Percentiles rank a stretch among this genome's conserved stretches.
Conservation (phyloP, 164 flowering plant genomes). For the Berberis thunbergii region DNA sequence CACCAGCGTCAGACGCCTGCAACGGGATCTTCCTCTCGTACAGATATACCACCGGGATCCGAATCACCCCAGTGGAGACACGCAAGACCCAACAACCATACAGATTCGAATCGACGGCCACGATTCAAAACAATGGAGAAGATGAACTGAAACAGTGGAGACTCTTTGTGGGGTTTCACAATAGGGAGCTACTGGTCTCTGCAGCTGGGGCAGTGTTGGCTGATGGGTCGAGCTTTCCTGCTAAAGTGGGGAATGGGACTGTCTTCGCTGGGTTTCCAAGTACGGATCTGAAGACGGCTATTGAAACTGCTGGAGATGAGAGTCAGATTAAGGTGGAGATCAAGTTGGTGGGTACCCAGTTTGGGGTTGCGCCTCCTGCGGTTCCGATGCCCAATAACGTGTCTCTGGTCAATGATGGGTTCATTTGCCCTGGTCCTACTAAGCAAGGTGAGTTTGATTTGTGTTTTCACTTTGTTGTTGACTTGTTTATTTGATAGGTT, state of each 20-base stretch:
- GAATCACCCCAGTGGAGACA: constrained; percentile 26
- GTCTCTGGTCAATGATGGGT: constrained; percentile 68
- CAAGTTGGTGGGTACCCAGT: constrained; percentile 70
- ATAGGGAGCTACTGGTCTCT: constrained; percentile 55
- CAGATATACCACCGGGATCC: constrained; percentile 19
- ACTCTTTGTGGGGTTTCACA: constrained; percentile 55
- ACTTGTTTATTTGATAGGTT: not conserved
- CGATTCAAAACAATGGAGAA: constrained; percentile 51
- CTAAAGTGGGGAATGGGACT: constrained; percentile 52
- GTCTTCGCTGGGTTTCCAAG: constrained; percentile 63
- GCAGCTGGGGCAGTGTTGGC: constrained; percentile 60
- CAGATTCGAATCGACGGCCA: constrained; percentile 53
- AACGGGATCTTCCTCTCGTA: constrained; percentile 61
- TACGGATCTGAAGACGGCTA: constrained; percentile 65
- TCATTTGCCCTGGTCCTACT: constrained; percentile 35
- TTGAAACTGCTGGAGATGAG: constrained; percentile 81
- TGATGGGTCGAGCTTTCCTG: constrained; percentile 61
- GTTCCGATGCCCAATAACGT: constrained; percentile 64
- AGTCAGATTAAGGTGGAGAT: constrained; percentile 51
- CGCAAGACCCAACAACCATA: constrained; percentile 33
- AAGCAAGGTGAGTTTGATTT: constrained; percentile 21
- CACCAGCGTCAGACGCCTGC: constrained; percentile 20
- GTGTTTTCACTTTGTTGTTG: not conserved
- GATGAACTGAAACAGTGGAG: constrained; percentile 50
- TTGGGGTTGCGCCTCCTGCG: constrained; percentile 43